Conservation (phyloP, 148 eudicot species). For the Heliosperma pusillum region DNA sequence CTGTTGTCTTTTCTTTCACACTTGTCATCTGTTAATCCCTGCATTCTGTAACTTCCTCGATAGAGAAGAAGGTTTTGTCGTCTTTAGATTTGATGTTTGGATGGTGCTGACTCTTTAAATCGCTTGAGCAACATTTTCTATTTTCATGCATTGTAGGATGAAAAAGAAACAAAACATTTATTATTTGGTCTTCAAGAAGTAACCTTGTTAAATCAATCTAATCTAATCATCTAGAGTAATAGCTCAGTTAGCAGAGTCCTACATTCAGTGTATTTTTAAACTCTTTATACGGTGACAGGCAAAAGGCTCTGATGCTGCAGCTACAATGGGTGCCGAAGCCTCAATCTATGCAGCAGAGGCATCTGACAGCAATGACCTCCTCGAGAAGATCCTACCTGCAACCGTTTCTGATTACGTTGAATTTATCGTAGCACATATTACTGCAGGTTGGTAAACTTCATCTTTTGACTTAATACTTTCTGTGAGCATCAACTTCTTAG, state of each 20-base stretch:
- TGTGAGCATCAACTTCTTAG: slow-evolving; percentile 10
- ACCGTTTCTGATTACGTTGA: slow-evolving; percentile 72
- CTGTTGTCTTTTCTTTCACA: background rate
- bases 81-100: background rate
- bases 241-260: background rate
- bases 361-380: slow-evolving; percentile 75
- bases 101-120: background rate
- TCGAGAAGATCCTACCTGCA: slow-evolving; percentile 78
- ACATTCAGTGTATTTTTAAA: background rate
- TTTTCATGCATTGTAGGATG: too few species aligned
- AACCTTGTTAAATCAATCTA: background rate
- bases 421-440: slow-evolving; percentile 72
- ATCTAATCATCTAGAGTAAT: background rate
- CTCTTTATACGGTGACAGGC: slow-evolving; percentile 35
- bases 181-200: background rate
- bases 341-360: slow-evolving; percentile 97
- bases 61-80: background rate
- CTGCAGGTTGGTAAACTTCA: slow-evolving; percentile 58
- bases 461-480: background rate
- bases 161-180: background rate
- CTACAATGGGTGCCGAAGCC: slow-evolving; percentile 83
- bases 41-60: background rate
- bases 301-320: slow-evolving; percentile 95
- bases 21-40: background rate
- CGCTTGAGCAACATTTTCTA: background rate